Evolutionary conservation across 73 alveolate genomes (phyloP).

Genomic region (Blepharisma stoltei): DNA sequence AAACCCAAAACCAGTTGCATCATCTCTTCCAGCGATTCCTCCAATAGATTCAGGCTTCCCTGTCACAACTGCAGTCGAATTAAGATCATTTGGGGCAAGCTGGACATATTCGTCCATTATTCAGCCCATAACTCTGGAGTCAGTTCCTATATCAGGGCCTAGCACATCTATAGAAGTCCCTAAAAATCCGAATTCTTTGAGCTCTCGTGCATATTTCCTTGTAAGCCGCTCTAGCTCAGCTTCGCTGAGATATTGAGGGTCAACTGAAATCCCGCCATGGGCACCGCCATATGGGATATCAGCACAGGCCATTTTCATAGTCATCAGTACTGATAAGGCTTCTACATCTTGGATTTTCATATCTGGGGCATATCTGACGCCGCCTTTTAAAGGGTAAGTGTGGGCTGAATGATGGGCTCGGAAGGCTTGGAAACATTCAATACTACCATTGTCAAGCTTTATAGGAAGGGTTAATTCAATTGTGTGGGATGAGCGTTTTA

Average conservation of each 20-base stretch:
- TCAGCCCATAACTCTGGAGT: constrained; percentile 60
- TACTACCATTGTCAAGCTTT: constrained; percentile 49
- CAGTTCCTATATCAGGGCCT: constrained; percentile 71
- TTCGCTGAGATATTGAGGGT: constrained; percentile 44
- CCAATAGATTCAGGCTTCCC: constrained; percentile 58
- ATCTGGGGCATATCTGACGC: constrained; percentile 51
- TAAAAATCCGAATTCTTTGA: constrained; percentile 53
- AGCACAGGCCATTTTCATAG: constrained; percentile 49
- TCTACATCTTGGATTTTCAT: constrained; percentile 45
- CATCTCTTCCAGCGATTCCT: constrained; percentile 62
- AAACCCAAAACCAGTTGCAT: constrained; percentile 57
- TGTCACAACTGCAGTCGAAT: constrained; percentile 58
- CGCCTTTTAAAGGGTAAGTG: constrained; percentile 60
- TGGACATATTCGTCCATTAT: constrained; percentile 54
- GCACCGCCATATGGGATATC: constrained; percentile 73
- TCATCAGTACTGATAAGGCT: constrained; percentile 59
- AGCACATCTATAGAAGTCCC: constrained; percentile 57
- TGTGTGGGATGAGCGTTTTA: constrained; percentile 45
- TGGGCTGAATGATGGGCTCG: constrained; percentile 62
- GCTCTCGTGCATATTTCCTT: constrained; percentile 58
- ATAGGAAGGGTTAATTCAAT: constrained; percentile 25
- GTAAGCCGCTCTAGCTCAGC: constrained; percentile 60
- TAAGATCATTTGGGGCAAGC: constrained; percentile 52
- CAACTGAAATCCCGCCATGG: constrained; percentile 59
- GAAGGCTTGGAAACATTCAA: constrained; percentile 50